phyloP scores from a whole-genome alignment of 345 rosid species.

The Xanthoceras sorbifolium region DNA sequence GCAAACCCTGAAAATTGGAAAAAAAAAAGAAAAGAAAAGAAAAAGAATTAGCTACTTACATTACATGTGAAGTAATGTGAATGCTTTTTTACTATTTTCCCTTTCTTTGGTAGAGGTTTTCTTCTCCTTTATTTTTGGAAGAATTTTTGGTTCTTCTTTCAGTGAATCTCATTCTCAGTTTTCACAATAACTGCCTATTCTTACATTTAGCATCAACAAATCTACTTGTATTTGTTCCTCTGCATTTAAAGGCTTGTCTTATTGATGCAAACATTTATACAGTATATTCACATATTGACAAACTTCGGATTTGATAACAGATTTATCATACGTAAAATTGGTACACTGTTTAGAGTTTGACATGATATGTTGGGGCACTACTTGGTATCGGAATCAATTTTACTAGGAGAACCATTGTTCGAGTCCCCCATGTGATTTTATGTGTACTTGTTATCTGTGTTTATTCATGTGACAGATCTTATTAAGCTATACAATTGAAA shows the following conservation, averaged over 20 bases:
- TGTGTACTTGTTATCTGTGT: too few species aligned
- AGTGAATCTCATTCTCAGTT: constrained; percentile 3
- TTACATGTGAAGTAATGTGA: constrained; percentile 18
- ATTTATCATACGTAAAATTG: too few species aligned
- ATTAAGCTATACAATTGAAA: too few species aligned
- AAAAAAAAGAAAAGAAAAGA: not conserved
- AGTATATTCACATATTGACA: not conserved
- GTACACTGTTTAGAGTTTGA: too few species aligned
- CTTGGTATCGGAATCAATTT: too few species aligned
- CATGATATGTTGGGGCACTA: too few species aligned
- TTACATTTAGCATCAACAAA: constrained; percentile 24
- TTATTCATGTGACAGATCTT: too few species aligned
- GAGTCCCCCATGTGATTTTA: too few species aligned
- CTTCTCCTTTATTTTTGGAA: constrained; percentile 9
- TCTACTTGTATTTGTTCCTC: constrained; percentile 19
- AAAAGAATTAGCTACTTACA: not conserved
- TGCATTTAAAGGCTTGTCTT: constrained; percentile 20
- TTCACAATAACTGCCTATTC: constrained; percentile 8
- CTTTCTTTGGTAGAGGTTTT: constrained; percentile 21
- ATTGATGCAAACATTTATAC: constrained; percentile 2
- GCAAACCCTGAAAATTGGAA: constrained; percentile 72
- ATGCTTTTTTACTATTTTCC: constrained; percentile 17
- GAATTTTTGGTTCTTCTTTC: constrained; percentile 28
- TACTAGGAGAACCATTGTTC: too few species aligned
- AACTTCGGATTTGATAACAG: not conserved